Evolutionary conservation across 257 asterid genomes (phyloP).

Genomic region (Primulina eburnea): DNA sequence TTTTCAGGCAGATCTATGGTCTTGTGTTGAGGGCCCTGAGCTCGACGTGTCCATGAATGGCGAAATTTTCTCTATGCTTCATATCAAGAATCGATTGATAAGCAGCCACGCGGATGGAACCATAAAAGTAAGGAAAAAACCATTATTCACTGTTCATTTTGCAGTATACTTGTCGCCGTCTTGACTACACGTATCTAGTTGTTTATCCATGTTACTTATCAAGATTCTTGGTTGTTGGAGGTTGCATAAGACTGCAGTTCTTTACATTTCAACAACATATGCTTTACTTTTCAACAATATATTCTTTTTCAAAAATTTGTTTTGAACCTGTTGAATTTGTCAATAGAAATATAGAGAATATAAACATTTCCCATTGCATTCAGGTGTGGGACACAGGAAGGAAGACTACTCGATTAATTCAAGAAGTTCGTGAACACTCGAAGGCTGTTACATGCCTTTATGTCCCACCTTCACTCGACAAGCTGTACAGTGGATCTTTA

Average conservation of each 20-base stretch:
- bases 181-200: neutral
- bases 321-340: neutral
- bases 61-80: slow-evolving; percentile 65
- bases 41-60: slow-evolving; percentile 60
- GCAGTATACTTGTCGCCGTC: neutral
- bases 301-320: neutral
- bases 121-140: slow-evolving; percentile 46
- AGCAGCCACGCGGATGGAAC: slow-evolving; percentile 85
- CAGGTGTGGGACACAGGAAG: slow-evolving; percentile 77
- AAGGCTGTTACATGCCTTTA: slow-evolving; percentile 70
- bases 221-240: neutral
- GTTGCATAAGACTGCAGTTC: neutral
- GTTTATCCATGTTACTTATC: neutral
- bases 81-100: slow-evolving; percentile 47
- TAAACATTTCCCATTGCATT: neutral
- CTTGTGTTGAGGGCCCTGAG: slow-evolving; percentile 67
- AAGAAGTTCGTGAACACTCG: slow-evolving; percentile 74
- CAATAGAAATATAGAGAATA: no score
- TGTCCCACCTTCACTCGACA: slow-evolving; percentile 54
- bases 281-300: neutral
- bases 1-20: slow-evolving; percentile 77
- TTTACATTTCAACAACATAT: neutral
- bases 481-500: slow-evolving; percentile 67
- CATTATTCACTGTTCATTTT: neutral
- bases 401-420: slow-evolving; percentile 52